A percentile compares a stretch with the other conserved stretches of the same genome.
Conservation (phyloP, 1,139 yeast genomes). For the Debaryomyces psychrophilus region DNA sequence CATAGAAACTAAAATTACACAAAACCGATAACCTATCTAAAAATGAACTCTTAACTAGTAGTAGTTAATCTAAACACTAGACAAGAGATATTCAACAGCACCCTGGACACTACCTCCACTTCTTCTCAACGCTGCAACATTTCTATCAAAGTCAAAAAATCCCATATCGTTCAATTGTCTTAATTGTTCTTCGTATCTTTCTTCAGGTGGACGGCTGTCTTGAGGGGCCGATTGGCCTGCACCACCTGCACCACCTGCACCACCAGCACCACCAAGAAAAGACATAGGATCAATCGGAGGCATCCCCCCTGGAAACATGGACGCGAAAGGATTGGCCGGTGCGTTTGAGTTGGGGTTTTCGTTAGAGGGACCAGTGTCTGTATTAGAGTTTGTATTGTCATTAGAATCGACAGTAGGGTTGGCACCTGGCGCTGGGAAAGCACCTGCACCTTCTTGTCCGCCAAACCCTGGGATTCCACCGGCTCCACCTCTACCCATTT, state of each 20-base stretch:
- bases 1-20: conserved; percentile 3
- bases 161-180: conserved; percentile 97
- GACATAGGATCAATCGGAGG: conserved; percentile 47
- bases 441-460: conserved; percentile 21
- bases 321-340: conserved; percentile 51
- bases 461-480: conserved; percentile 21
- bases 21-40: conserved; percentile 7
- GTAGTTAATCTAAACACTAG: conserved; percentile 10
- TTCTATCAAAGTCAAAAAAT: conserved; percentile 88
- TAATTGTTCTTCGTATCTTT: conserved; percentile 84
- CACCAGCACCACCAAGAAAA: conserved; percentile 44
- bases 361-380: conserved; percentile 19
- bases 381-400: conserved; percentile 14
- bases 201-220: conserved; percentile 94
- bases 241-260: conserved; percentile 25
- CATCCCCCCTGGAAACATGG: conserved; percentile 43
- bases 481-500: conserved; percentile 53
- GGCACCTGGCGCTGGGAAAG: conserved; percentile 63
- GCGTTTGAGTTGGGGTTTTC: conserved; percentile 15
- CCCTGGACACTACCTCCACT: conserved; percentile 98
- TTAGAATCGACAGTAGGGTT: conserved; percentile 35
- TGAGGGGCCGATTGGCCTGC: conserved; percentile 46
- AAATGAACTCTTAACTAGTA: not conserved
- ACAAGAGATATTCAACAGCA: conserved; percentile 85
- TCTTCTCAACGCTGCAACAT: conserved; percentile 88